Conservation (phyloP, 179 eudicot species). For the Vitellaria paradoxa region DNA sequence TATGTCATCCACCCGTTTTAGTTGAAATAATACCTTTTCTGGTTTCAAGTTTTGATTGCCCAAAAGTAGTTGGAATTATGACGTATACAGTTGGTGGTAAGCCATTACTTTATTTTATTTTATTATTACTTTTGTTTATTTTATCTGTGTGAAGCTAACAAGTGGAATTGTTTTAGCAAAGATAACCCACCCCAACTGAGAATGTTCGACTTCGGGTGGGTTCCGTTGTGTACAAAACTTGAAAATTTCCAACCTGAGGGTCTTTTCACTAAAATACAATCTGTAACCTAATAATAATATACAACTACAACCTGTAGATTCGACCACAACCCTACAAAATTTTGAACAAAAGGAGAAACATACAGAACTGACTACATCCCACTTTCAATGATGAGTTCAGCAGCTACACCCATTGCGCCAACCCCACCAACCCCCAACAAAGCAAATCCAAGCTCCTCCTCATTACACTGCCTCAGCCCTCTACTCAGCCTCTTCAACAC, state of each 20-base stretch:
- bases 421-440: slow-evolving; percentile 68
- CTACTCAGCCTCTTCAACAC: slow-evolving; percentile 64
- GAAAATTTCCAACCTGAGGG: background rate
- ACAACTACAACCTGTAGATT: slow-evolving; percentile 16
- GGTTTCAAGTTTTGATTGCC: no score
- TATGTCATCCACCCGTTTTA: no score
- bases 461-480: slow-evolving; percentile 67
- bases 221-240: slow-evolving; percentile 8
- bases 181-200: no score
- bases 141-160: no score
- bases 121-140: no score
- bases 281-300: slow-evolving; percentile 1
- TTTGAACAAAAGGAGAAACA: slow-evolving; percentile 6
- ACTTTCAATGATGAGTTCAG: slow-evolving; percentile 55
- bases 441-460: slow-evolving; percentile 74
- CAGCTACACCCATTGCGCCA: slow-evolving; percentile 76
- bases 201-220: no score
- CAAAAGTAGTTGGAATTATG: no score
- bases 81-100: no score
- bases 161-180: no score
- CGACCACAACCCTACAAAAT: slow-evolving; percentile 34
- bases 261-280: background rate
- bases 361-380: slow-evolving; percentile 20
- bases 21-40: no score
- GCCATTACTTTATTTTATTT: no score